These are phyloP conservation scores for Barbarea vulgaris DNA, from an alignment of 345 rosid species.

Conservation along the genomic window DNA sequence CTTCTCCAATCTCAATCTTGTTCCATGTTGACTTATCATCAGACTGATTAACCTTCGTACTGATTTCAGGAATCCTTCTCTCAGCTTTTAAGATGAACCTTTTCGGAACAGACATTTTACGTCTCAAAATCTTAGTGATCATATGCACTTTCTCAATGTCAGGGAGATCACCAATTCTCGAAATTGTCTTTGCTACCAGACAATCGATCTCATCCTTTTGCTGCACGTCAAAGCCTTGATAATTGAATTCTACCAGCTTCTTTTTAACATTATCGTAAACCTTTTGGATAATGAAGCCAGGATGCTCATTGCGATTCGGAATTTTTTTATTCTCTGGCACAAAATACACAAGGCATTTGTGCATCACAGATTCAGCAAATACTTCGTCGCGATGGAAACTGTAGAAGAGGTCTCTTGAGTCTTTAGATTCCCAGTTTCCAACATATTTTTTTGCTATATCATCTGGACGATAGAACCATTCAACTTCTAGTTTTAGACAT, in stretches of 20 bases:
- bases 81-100: conserved; percentile 46
- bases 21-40: too few relatives aligned
- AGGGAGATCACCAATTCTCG: conserved; percentile 51
- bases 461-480: conserved; percentile 90
- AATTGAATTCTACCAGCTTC: conserved; percentile 54
- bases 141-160: neutral
- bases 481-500: conserved; percentile 63
- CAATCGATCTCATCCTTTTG: conserved; percentile 54
- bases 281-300: conserved; percentile 78
- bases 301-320: conserved; percentile 58
- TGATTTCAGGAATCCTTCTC: conserved; percentile 1
- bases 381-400: conserved; percentile 85
- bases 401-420: conserved; percentile 73
- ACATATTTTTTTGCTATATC: conserved; percentile 71
- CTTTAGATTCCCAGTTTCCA: conserved; percentile 63
- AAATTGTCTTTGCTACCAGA: conserved; percentile 66
- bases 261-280: conserved; percentile 54
- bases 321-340: conserved; percentile 73
- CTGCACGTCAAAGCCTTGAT: conserved; percentile 46
- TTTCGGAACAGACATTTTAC: conserved; percentile 42
- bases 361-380: conserved; percentile 86
- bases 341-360: conserved; percentile 77
- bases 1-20: too few relatives aligned
- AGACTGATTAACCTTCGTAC: too few relatives aligned
- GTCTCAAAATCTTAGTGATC: conserved; percentile 4